These are phyloP conservation scores for Chlorella sp. DNA, from an alignment of 139 green algal species.

Conservation along the genomic window DNA sequence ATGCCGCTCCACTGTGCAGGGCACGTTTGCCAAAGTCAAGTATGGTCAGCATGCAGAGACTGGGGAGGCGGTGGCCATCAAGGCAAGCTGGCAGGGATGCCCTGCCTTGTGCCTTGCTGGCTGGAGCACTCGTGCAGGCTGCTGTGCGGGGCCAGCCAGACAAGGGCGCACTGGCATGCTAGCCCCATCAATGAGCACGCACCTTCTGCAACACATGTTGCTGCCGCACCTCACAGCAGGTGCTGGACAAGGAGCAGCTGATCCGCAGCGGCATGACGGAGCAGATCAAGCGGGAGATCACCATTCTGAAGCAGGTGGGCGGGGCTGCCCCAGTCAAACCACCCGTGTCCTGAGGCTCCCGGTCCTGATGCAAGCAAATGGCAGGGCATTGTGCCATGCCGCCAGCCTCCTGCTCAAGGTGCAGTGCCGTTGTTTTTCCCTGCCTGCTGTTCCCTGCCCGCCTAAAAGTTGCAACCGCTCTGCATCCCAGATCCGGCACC, in stretches of 20 bases:
- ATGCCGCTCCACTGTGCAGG: constrained; percentile 42
- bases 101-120: not conserved
- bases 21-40: constrained; percentile 79
- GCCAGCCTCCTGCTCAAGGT: too few species aligned
- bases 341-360: too few species aligned
- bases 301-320: constrained; percentile 59
- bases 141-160: too few species aligned
- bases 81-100: constrained; percentile 17
- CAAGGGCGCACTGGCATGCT: too few species aligned
- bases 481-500: constrained; percentile 73
- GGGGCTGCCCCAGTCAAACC: too few species aligned
- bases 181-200: too few species aligned
- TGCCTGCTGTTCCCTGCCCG: too few species aligned
- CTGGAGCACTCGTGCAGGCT: too few species aligned
- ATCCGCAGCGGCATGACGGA: constrained; percentile 45
- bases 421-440: too few species aligned
- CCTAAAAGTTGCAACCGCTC: too few species aligned
- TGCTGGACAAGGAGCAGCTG: constrained; percentile 64
- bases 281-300: constrained; percentile 73
- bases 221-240: not conserved
- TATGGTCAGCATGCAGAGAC: constrained; percentile 70
- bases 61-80: constrained; percentile 71
- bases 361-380: too few species aligned
- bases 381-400: too few species aligned
- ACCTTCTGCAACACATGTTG: not conserved